Evolutionary conservation across 2,329 filamentous ascomycete species (phyloP).

Genomic region (Achaetomium macrosporum): DNA sequence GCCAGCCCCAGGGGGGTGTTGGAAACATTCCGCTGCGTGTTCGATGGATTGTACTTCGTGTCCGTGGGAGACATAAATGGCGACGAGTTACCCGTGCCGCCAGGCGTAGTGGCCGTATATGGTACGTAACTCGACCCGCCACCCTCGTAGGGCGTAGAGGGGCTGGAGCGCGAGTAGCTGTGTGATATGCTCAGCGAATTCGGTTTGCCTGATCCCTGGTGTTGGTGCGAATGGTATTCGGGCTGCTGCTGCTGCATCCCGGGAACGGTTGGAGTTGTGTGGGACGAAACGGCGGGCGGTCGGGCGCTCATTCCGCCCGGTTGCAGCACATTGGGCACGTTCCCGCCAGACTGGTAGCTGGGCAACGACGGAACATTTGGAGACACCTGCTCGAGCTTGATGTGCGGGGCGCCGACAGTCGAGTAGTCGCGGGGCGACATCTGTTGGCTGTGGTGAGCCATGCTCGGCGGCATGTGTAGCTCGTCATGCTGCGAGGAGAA

Average conservation of each 20-base stretch:
- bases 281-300: slow-evolving; percentile 35
- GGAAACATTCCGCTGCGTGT: slow-evolving; percentile 58
- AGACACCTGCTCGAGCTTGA: slow-evolving; percentile 44
- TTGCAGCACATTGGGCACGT: slow-evolving; percentile 54
- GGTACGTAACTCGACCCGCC: slow-evolving; percentile 44
- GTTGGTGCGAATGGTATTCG: slow-evolving; percentile 43
- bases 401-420: slow-evolving; percentile 35
- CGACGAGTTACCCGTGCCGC: slow-evolving; percentile 47
- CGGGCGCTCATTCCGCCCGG: slow-evolving; percentile 43
- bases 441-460: slow-evolving; percentile 38
- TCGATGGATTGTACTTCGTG: slow-evolving; percentile 50
- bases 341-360: slow-evolving; percentile 34
- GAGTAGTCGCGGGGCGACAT: slow-evolving; percentile 45
- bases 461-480: slow-evolving; percentile 47
- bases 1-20: slow-evolving; percentile 87
- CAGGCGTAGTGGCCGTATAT: slow-evolving; percentile 60
- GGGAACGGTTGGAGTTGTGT: slow-evolving; percentile 41
- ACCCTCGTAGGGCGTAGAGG: slow-evolving; percentile 54
- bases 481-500: slow-evolving; percentile 44
- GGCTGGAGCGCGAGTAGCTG: slow-evolving; percentile 79
- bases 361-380: slow-evolving; percentile 34
- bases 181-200: slow-evolving; percentile 61
- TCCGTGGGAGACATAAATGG: slow-evolving; percentile 61
- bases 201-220: slow-evolving; percentile 55
- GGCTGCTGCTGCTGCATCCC: slow-evolving; percentile 43